Evolutionary conservation across 352 stramenopile species (phyloP).

Genomic region (Pythium myriotylum): DNA sequence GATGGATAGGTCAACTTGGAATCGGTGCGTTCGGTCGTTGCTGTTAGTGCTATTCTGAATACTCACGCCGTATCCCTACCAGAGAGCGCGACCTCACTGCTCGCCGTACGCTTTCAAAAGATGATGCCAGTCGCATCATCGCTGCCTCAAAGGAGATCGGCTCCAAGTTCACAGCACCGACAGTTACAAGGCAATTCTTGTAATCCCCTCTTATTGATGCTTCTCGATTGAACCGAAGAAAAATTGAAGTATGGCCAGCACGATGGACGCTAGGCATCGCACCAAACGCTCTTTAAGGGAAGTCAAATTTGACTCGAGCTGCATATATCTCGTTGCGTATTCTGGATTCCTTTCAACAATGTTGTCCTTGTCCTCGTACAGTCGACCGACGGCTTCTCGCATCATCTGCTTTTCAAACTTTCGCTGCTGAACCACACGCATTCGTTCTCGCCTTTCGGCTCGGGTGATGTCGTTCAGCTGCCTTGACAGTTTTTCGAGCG

Average conservation of each 20-base stretch:
- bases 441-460: constrained; percentile 40
- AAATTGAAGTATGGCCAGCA: constrained; percentile 15
- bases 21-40: constrained; percentile 42
- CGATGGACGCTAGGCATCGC: constrained; percentile 15
- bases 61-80: too few relatives aligned
- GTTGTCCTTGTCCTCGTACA: constrained; percentile 74
- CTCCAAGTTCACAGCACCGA: constrained; percentile 85
- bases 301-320: background rate
- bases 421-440: constrained; percentile 35
- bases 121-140: constrained; percentile 77
- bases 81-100: constrained; percentile 75
- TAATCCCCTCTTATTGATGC: constrained; percentile 26
- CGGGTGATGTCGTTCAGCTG: constrained; percentile 58
- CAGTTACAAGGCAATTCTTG: constrained; percentile 82
- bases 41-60: too few relatives aligned
- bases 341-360: background rate
- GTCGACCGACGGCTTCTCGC: constrained; percentile 57
- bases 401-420: constrained; percentile 83
- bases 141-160: constrained; percentile 77
- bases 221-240: constrained; percentile 19
- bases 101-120: constrained; percentile 62
- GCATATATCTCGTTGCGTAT: constrained; percentile 1
- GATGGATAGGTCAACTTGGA: constrained; percentile 39
- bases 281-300: constrained; percentile 5
- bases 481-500: background rate